Evolutionary conservation across 1,284 basidiomycete genomes (phyloP).

Genomic region (Thecaphora frezii): DNA sequence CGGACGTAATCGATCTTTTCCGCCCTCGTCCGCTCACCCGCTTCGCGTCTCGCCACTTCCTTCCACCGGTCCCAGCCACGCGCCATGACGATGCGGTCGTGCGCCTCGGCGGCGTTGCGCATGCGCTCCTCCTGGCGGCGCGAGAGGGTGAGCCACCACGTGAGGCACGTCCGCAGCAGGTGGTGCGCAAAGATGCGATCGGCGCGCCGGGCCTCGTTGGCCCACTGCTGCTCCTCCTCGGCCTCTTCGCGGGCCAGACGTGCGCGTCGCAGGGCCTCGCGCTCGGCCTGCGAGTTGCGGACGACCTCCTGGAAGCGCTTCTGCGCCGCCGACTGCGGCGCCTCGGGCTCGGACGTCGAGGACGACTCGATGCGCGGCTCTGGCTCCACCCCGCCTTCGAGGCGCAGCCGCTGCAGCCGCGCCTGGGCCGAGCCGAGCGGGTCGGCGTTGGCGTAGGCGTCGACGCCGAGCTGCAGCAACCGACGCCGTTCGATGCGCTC

Average conservation of each 20-base stretch:
- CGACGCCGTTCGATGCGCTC: not conserved
- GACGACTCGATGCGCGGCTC: not conserved
- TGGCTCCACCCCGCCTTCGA: not conserved
- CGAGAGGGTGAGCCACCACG: constrained; percentile 37
- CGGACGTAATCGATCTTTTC: constrained; percentile 27
- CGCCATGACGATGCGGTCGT: constrained; percentile 12
- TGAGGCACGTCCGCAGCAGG: constrained; percentile 16
- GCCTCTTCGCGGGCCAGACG: constrained; percentile 6
- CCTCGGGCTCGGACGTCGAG: not conserved
- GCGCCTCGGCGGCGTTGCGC: constrained; percentile 16
- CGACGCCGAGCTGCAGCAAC: not conserved
- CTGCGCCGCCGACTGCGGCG: not conserved
- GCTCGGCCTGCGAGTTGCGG: constrained; percentile 23
- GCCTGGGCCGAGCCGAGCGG: not conserved
- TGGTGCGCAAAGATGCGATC: constrained; percentile 15
- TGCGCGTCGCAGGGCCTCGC: constrained; percentile 11
- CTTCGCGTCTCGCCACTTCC: not conserved
- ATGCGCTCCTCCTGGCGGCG: constrained; percentile 11
- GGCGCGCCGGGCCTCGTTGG: constrained; percentile 10
- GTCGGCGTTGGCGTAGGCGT: not conserved
- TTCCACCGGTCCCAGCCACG: constrained; percentile 28
- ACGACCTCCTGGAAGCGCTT: constrained; percentile 38
- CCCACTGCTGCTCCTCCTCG: constrained; percentile 8
- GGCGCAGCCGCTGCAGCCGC: not conserved
- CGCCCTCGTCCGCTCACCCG: constrained; percentile 5